These are phyloP conservation scores for Serendipita sp. DNA, from an alignment of 768 basidiomycete genomes.

Conservation along the genomic window DNA sequence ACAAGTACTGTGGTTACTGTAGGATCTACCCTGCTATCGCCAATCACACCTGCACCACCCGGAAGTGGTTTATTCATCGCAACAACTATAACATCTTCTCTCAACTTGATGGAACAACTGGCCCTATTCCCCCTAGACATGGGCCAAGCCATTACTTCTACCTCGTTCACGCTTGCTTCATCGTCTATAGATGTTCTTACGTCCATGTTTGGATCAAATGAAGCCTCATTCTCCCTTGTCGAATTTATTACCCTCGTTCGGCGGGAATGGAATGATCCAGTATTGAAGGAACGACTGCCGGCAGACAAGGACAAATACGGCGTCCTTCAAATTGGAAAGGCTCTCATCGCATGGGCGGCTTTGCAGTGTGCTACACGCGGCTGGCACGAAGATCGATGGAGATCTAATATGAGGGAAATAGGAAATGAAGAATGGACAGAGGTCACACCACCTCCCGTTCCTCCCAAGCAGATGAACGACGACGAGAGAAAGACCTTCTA, in stretches of 20 bases:
- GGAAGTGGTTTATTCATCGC: conserved; percentile 44
- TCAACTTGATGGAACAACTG: conserved; percentile 53
- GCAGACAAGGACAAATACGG: conserved; percentile 43
- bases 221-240: conserved; percentile 65
- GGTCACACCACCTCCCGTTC: not conserved
- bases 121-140: conserved; percentile 60
- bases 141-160: conserved; percentile 60
- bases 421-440: conserved; percentile 19
- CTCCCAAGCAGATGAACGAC: not conserved
- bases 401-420: conserved; percentile 48
- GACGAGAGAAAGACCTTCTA: not conserved
- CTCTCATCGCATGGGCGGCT: conserved; percentile 64
- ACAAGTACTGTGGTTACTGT: conserved; percentile 41
- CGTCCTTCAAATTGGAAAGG: conserved; percentile 47
- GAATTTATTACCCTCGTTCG: conserved; percentile 69
- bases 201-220: conserved; percentile 49
- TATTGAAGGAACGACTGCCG: conserved; percentile 36
- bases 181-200: conserved; percentile 60
- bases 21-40: conserved; percentile 49
- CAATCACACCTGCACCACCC: conserved; percentile 36
- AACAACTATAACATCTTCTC: conserved; percentile 40
- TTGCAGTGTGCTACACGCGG: conserved; percentile 69
- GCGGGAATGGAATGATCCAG: conserved; percentile 53
- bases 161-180: conserved; percentile 57
- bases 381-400: conserved; percentile 62